phyloP scores from a whole-genome alignment of 2,329 filamentous ascomycete genomes.

The Ascochyta koolunga region DNA sequence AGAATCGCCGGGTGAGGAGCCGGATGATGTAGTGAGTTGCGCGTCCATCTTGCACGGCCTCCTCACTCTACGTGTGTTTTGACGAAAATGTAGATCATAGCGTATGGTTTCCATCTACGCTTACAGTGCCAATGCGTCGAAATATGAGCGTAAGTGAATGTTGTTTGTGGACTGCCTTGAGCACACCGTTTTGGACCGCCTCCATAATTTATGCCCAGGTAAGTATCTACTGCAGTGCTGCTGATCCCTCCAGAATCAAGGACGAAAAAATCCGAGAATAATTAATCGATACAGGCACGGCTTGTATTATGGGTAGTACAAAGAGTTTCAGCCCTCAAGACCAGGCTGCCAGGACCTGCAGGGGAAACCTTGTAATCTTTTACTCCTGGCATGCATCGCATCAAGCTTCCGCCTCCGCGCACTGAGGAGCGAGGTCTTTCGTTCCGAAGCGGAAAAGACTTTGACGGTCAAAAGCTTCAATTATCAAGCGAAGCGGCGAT shows the following conservation, averaged over 20 bases:
- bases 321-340: background rate
- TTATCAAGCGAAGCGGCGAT: background rate
- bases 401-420: background rate
- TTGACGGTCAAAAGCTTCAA: background rate
- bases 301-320: background rate
- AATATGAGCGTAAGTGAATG: background rate
- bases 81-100: slow-evolving; percentile 2
- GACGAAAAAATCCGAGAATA: background rate
- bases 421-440: background rate
- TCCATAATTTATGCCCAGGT: background rate
- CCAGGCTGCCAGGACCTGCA: background rate
- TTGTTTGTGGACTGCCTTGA: background rate
- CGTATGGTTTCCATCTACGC: background rate
- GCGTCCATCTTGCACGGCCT: slow-evolving; percentile 6
- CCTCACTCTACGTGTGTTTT: slow-evolving; percentile 5
- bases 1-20: slow-evolving; percentile 10
- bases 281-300: background rate
- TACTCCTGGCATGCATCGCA: background rate
- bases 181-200: background rate
- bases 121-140: background rate
- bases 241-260: background rate
- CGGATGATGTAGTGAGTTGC: slow-evolving; percentile 10
- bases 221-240: background rate
- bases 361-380: background rate
- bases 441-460: background rate